Conservation (phyloP, 495 filamentous ascomycete genomes). For the Penicillium turbatum region DNA sequence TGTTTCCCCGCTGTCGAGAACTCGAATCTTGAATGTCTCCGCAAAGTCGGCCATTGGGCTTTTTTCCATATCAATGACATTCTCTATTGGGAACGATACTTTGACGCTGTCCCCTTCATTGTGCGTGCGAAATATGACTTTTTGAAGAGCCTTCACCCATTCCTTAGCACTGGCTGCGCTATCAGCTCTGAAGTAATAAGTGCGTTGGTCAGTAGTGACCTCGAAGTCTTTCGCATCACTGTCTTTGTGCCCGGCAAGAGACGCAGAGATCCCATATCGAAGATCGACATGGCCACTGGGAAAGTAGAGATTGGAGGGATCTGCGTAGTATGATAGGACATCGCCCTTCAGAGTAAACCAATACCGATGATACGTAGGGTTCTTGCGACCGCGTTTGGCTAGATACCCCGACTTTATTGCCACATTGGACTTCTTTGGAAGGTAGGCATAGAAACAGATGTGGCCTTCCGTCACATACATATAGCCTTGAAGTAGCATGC, state of each 20-base stretch:
- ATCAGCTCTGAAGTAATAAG: slow-evolving; percentile 86
- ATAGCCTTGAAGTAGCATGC: slow-evolving; percentile 87
- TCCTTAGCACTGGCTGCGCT: slow-evolving; percentile 86
- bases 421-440: slow-evolving; percentile 81
- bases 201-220: slow-evolving; percentile 76
- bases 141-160: slow-evolving; percentile 92
- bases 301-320: slow-evolving; percentile 84
- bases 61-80: slow-evolving; percentile 89
- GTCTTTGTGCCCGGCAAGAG: slow-evolving; percentile 54
- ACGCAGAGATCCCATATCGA: slow-evolving; percentile 84
- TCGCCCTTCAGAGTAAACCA: slow-evolving; percentile 97
- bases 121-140: slow-evolving; percentile 91
- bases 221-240: slow-evolving; percentile 69
- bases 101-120: slow-evolving; percentile 98
- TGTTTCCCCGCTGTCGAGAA: slow-evolving; percentile 87
- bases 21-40: slow-evolving; percentile 88
- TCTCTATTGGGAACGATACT: slow-evolving; percentile 82
- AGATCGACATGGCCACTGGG: slow-evolving; percentile 89
- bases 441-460: slow-evolving; percentile 95
- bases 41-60: slow-evolving; percentile 88
- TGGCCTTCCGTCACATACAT: slow-evolving; percentile 95
- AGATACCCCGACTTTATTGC: slow-evolving; percentile 85
- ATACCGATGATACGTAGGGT: slow-evolving; percentile 85
- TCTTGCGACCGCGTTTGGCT: slow-evolving; percentile 82
- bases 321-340: slow-evolving; percentile 87